Evolutionary conservation across 1,139 yeast species (phyloP).

Genomic region (Blastobotrys aristatus): DNA sequence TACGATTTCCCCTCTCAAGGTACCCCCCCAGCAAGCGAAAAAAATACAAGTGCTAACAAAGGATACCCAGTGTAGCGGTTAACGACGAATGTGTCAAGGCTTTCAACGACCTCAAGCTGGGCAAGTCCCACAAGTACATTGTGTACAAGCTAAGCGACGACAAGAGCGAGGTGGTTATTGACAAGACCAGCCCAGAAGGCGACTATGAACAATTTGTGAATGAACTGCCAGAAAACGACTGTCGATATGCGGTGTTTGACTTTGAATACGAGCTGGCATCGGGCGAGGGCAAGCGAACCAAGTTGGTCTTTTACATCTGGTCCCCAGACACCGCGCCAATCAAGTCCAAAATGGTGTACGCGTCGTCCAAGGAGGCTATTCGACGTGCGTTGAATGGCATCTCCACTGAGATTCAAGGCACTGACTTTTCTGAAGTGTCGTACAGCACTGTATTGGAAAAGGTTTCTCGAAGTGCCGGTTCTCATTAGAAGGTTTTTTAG

Average conservation of each 20-base stretch:
- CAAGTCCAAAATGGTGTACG: slow-evolving; percentile 91
- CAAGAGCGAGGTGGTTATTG: slow-evolving; percentile 89
- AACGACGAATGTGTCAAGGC: slow-evolving; percentile 91
- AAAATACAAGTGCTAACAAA: no score
- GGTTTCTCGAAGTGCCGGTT: slow-evolving; percentile 78
- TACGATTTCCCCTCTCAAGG: no score
- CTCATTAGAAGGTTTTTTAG: slow-evolving; percentile 49
- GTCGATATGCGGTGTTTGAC: slow-evolving; percentile 95
- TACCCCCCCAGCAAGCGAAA: neutral
- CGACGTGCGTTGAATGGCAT: slow-evolving; percentile 97
- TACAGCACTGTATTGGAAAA: slow-evolving; percentile 87
- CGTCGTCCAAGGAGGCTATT: slow-evolving; percentile 94
- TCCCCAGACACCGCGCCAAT: slow-evolving; percentile 96
- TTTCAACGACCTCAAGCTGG: slow-evolving; percentile 92
- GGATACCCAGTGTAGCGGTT: slow-evolving; percentile 57
- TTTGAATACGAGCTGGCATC: slow-evolving; percentile 87
- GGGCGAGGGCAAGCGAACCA: slow-evolving; percentile 92
- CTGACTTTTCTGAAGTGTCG: slow-evolving; percentile 95
- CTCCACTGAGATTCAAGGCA: slow-evolving; percentile 92
- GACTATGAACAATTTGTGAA: slow-evolving; percentile 82
- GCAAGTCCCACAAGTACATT: slow-evolving; percentile 81
- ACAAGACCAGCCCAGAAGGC: slow-evolving; percentile 65
- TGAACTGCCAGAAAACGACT: slow-evolving; percentile 90
- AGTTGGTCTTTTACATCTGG: slow-evolving; percentile 93
- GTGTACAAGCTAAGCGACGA: slow-evolving; percentile 74